Conservation (phyloP, 179 eudicot species). For the Silene coronaria region DNA sequence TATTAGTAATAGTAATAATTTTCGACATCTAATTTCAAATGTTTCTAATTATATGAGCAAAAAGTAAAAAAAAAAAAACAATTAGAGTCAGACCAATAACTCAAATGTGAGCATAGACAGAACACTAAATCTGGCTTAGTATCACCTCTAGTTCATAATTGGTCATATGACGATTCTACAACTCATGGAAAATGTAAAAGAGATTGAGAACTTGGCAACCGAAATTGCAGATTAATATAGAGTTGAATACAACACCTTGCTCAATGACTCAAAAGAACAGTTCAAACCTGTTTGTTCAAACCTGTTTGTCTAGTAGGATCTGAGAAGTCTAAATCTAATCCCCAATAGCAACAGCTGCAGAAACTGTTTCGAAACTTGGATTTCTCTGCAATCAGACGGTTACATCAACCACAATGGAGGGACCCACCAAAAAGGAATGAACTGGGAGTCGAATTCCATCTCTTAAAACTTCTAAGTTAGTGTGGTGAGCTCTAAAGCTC, state of each 20-base stretch:
- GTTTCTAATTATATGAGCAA: neutral
- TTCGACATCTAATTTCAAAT: too few relatives aligned
- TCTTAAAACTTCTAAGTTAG: neutral
- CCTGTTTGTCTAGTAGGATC: conserved; percentile 14
- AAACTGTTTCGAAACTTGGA: conserved; percentile 17
- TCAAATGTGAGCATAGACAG: neutral
- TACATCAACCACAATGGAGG: neutral
- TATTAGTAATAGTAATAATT: too few relatives aligned
- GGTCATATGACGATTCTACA: neutral
- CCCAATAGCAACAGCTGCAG: conserved; percentile 14
- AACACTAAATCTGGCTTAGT: neutral
- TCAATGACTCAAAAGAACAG: conserved; percentile 19
- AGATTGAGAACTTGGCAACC: neutral
- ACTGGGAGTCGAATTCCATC: conserved; percentile 1
- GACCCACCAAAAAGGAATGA: neutral
- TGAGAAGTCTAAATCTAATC: conserved; percentile 20
- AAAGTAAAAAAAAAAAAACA: neutral
- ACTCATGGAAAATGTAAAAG: neutral
- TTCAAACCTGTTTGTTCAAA: conserved; percentile 20
- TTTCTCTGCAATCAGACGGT: neutral
- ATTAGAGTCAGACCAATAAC: neutral
- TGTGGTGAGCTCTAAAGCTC: conserved; percentile 41
- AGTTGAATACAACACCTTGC: neutral
- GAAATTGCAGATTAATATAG: conserved; percentile 11
- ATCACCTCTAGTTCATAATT: neutral